Evolutionary conservation across 2,329 filamentous ascomycete species (phyloP), one percentile per base, ranked within the genome.

Genomic region (Pestalotiopsis sp.): DNA sequence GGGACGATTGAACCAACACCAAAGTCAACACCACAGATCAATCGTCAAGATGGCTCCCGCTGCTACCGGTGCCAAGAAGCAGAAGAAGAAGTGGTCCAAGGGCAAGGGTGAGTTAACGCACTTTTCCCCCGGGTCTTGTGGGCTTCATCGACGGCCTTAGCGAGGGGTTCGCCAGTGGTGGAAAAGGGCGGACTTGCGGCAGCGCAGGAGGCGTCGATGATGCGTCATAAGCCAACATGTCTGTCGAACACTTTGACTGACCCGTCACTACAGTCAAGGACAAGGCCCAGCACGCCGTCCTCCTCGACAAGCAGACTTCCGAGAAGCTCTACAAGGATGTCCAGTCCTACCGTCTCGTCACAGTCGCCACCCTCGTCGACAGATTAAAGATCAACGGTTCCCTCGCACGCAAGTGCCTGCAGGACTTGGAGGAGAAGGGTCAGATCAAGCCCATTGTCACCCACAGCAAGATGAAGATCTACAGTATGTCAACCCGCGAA

Each of bases 311-410:
- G 92, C 83, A 88, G 86, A 97, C 92, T 82, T 93, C 92, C 77
- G 96, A 99, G 87, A 97, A 97, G 90, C 94, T 99, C 85, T 93
- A 97, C 90, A 99, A 99, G 90, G 96, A 99, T 91, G 97, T 99
- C 80, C 96, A 98, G 87, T 98, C 96, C 75, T 99, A 98, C 93
- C 94, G 96, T 82, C 94, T 99, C 85, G 94, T 99, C 87, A 98
- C 96, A 82, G 93, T 98, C 81, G 95, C 96, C 81, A 95, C 94
- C 80, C 94, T 99, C 81, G 96, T 99, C 90, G 96, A 99, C 87
- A 92, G 96, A 86, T 91, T 99, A 86, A 99, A 99, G 94, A 97
- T 99, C 90, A 99, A 99, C 89, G 97, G 96, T 82, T 97, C 94
- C 79, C 88, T 99, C 81, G 96, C 96, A 77, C 92, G 96, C 82